A percentile compares a stretch with the other conserved stretches of the same genome.
phyloP scores from a whole-genome alignment of 2,329 filamentous ascomycete species.

The Ophiostoma australiae region DNA sequence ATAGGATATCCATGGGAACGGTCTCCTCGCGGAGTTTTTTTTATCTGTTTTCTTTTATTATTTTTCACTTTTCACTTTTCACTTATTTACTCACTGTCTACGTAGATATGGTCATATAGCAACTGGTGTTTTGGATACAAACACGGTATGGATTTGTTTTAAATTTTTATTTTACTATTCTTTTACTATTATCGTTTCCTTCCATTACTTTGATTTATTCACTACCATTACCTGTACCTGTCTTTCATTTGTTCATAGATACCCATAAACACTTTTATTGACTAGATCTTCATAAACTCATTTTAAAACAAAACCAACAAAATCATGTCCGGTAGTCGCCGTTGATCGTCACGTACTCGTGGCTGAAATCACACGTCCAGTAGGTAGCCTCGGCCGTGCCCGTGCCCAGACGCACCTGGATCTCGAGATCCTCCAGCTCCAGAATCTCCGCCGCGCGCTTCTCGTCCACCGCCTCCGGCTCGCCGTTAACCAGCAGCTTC shows the following conservation, averaged over 20 bases:
- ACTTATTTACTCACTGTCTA: background rate
- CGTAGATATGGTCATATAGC: background rate
- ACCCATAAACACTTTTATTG: background rate
- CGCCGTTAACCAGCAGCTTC: constrained; percentile 70
- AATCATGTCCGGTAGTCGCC: constrained; percentile 17
- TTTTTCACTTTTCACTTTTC: background rate
- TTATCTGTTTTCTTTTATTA: background rate
- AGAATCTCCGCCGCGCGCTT: constrained; percentile 70
- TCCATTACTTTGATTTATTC: background rate
- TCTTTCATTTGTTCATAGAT: background rate
- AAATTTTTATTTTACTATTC: background rate
- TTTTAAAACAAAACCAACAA: background rate
- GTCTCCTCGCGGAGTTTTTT: background rate
- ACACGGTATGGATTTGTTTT: background rate
- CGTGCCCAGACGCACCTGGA: constrained; percentile 67
- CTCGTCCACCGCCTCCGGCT: constrained; percentile 76
- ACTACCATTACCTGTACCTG: background rate
- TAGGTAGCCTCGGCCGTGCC: constrained; percentile 64
- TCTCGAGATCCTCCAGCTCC: constrained; percentile 72
- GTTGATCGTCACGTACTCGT: constrained; percentile 58
- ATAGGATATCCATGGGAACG: constrained; percentile 11
- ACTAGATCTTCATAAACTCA: background rate
- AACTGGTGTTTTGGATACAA: constrained; percentile 4
- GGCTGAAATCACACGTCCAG: constrained; percentile 84
- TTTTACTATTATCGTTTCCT: background rate